Conservation (phyloP, 2,329 filamentous ascomycete species). For the Trichoderma arundinaceum region DNA sequence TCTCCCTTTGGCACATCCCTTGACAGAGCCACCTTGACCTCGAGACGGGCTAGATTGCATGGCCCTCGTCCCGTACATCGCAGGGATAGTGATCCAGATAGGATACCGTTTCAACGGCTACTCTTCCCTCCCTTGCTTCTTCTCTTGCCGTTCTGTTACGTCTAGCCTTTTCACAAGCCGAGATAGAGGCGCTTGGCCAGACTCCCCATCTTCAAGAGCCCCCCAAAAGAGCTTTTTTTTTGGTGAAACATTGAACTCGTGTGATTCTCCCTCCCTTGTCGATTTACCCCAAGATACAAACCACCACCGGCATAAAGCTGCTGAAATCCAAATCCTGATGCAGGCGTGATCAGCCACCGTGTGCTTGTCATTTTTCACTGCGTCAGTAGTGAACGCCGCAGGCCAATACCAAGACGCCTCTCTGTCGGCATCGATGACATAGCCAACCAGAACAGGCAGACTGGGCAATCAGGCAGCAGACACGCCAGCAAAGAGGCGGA, state of each 20-base stretch:
- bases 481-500: slow-evolving; percentile 25
- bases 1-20: not conserved
- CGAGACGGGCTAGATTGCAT: not conserved
- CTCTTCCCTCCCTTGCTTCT: not conserved
- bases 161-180: not conserved
- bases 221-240: not conserved
- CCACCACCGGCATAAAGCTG: not conserved
- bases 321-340: not conserved
- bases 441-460: slow-evolving; percentile 19
- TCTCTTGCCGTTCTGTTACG: not conserved
- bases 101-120: not conserved
- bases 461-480: slow-evolving; percentile 12
- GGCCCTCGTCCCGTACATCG: not conserved
- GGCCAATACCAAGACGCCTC: slow-evolving; percentile 3
- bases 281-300: not conserved
- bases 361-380: slow-evolving; percentile 5
- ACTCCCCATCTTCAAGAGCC: not conserved
- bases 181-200: slow-evolving; percentile 5
- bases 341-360: not conserved
- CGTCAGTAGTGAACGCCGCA: not conserved
- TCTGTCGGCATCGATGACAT: not conserved
- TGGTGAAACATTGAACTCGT: slow-evolving; percentile 21
- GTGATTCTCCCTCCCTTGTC: not conserved
- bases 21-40: not conserved
- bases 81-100: not conserved